Conservation (phyloP, 768 basidiomycete genomes). For the Daedaleopsis sinensis region DNA sequence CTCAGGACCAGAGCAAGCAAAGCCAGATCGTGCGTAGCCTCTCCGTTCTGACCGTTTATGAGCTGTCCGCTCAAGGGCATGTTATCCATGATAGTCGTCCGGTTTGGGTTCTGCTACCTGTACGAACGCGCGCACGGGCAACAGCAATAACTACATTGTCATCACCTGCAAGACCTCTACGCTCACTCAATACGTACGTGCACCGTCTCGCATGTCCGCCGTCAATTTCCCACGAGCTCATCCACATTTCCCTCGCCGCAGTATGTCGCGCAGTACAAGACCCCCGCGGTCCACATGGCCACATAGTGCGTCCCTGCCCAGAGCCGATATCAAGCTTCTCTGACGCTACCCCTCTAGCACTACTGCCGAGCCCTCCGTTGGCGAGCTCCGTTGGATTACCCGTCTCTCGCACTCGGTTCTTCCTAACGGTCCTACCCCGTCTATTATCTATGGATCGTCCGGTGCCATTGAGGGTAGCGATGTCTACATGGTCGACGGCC, state of each 20-base stretch:
- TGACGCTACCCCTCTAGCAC: conserved; percentile 18
- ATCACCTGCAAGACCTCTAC: conserved; percentile 48
- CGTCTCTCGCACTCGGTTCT: conserved; percentile 45
- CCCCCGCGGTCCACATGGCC: not conserved
- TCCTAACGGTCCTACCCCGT: conserved; percentile 41
- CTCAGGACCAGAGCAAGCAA: conserved; percentile 48
- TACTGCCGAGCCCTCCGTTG: conserved; percentile 49
- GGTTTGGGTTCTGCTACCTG: conserved; percentile 44
- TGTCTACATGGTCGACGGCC: conserved; percentile 46
- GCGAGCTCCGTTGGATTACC: conserved; percentile 52
- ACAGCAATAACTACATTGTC: conserved; percentile 40
- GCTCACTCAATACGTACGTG: conserved; percentile 25
- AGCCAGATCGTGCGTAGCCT: conserved; percentile 37
- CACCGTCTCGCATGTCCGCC: not conserved
- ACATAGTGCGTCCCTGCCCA: not conserved
- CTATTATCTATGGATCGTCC: conserved; percentile 45
- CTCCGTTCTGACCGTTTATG: not conserved
- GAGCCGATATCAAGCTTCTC: not conserved
- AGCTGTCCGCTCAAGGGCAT: not conserved
- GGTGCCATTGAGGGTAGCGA: conserved; percentile 49
- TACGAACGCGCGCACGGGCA: conserved; percentile 42
- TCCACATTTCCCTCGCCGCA: not conserved
- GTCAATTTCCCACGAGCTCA: not conserved
- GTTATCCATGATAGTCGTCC: conserved; percentile 8
- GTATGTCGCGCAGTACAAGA: conserved; percentile 3